Evolutionary conservation across 2,329 filamentous ascomycete genomes (phyloP), one percentile per base, ranked within the genome.

Genomic region (Sordariomycetes sp.): DNA sequence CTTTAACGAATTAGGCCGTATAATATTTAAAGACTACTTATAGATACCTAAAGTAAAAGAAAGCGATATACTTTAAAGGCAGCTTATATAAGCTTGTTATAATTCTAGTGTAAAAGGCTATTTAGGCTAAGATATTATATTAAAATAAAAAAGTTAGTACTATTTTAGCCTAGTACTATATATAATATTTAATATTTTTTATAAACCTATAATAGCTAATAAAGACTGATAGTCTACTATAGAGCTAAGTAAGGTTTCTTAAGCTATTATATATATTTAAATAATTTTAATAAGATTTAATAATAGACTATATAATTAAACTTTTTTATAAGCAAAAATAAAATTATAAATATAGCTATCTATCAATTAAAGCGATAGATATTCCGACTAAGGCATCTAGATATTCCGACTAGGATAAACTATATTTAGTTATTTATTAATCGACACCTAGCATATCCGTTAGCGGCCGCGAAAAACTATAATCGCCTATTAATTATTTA

Each of bases 301-400:
- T 17, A 5, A 56, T 56, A 52, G 55, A 56, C 45, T 56, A 52
- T 39, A 56, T 56, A 39, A 52, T n/a, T 4, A 17, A 35, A 10
- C 48, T 56, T 7, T 17, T 39, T 39, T 17, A 15, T 7, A 34
- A n/a, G 42, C 4, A 17, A 10, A 3, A 7, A 2, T 2, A 28
- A 20, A 6, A 17, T 28, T 2, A 52, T 7, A 2, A 51, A 56
- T n/a, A n/a, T n/a, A n/a, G n/a, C 55, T 56, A 2, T 25, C 24
- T 22, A 15, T 56, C 2, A 56, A 52, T 22, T 50, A 35, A 32
- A 12, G 52, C 20, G n/a, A n/a, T n/a, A n/a, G n/a, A n/a, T n/a
- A n/a, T n/a, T n/a, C n/a, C n/a, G n/a, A n/a, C n/a, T n/a, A n/a
- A n/a, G n/a, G n/a, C n/a, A n/a, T n/a, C n/a, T n/a, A n/a, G n/a